Evolutionary conservation across 2,329 filamentous ascomycete species (phyloP).

Genomic region (Aspergillus texensis): DNA sequence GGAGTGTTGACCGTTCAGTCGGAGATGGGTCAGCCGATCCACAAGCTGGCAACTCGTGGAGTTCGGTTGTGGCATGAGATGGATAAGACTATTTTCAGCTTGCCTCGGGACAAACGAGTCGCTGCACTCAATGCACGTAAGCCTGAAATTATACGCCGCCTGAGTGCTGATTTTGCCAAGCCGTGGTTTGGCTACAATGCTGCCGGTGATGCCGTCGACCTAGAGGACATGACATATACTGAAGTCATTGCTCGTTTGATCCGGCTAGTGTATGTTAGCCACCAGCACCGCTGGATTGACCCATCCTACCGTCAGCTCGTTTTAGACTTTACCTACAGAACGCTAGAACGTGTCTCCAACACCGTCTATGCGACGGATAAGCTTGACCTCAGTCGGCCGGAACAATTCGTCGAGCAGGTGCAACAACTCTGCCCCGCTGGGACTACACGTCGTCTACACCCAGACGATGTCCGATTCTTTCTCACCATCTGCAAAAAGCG

Average conservation of each 20-base stretch:
- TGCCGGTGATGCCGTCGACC: conserved; percentile 73
- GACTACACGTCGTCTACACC: conserved; percentile 84
- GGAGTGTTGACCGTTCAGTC: conserved; percentile 86
- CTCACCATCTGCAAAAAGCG: conserved; percentile 78
- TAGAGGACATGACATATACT: conserved; percentile 91
- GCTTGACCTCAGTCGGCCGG: neutral
- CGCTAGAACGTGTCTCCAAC: conserved; percentile 73
- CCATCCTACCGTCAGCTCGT: conserved; percentile 75
- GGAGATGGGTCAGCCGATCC: conserved; percentile 46
- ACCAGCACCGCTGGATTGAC: conserved; percentile 86
- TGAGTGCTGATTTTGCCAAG: conserved; percentile 92
- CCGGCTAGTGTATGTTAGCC: conserved; percentile 82
- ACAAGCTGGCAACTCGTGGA: conserved; percentile 44
- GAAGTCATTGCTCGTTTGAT: conserved; percentile 82
- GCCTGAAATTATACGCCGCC: conserved; percentile 85
- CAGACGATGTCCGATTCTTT: conserved; percentile 95
- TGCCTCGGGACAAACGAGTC: conserved; percentile 49
- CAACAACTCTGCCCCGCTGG: conserved; percentile 83
- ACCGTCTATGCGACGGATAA: conserved; percentile 40
- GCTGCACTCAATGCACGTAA: conserved; percentile 71
- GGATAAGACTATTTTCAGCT: conserved; percentile 29
- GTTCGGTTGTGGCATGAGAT: conserved; percentile 43
- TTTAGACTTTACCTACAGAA: conserved; percentile 87
- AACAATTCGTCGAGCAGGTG: neutral
- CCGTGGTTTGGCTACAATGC: conserved; percentile 89